These are phyloP conservation scores for Cutaneotrichosporon sp. DNA, from an alignment of 1,284 basidiomycete genomes.

Conservation along the genomic window DNA sequence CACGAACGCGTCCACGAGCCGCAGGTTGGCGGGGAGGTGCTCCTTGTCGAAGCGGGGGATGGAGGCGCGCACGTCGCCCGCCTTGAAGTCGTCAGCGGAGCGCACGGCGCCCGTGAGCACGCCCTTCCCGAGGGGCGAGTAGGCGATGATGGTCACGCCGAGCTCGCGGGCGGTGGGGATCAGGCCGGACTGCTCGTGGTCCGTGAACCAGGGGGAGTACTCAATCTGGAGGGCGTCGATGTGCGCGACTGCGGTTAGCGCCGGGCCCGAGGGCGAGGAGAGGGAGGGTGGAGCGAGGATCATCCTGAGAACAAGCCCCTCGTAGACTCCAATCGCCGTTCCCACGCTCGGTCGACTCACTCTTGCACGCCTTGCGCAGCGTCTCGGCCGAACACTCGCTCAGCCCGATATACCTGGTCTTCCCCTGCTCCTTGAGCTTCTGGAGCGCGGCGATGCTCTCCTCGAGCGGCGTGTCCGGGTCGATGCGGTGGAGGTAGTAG, in stretches of 20 bases:
- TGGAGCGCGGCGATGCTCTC: slow-evolving; percentile 47
- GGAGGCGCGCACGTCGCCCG: slow-evolving; percentile 42
- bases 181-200: slow-evolving; percentile 54
- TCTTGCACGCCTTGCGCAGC: slow-evolving; percentile 62
- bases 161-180: slow-evolving; percentile 52
- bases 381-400: slow-evolving; percentile 64
- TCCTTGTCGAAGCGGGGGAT: slow-evolving; percentile 46
- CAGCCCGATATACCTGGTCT: slow-evolving; percentile 52
- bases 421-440: slow-evolving; percentile 50
- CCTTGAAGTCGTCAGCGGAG: slow-evolving; percentile 35
- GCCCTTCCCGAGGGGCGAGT: slow-evolving; percentile 51
- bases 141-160: slow-evolving; percentile 53
- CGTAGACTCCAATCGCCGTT: too few relatives aligned
- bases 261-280: neutral
- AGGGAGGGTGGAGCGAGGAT: too few relatives aligned
- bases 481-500: slow-evolving; percentile 55
- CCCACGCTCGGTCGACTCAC: slow-evolving; percentile 26
- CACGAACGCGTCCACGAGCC: slow-evolving; percentile 39
- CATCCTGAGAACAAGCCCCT: too few relatives aligned
- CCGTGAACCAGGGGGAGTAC: slow-evolving; percentile 55
- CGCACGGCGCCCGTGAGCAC: slow-evolving; percentile 33
- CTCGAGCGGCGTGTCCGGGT: slow-evolving; percentile 43
- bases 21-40: slow-evolving; percentile 50
- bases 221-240: slow-evolving; percentile 56
- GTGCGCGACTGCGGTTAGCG: slow-evolving; percentile 40